Percentiles rank a stretch among this genome's conserved stretches.
Conservation (phyloP, 176 grass and related monocot species). For the Triticum dicoccoides region DNA sequence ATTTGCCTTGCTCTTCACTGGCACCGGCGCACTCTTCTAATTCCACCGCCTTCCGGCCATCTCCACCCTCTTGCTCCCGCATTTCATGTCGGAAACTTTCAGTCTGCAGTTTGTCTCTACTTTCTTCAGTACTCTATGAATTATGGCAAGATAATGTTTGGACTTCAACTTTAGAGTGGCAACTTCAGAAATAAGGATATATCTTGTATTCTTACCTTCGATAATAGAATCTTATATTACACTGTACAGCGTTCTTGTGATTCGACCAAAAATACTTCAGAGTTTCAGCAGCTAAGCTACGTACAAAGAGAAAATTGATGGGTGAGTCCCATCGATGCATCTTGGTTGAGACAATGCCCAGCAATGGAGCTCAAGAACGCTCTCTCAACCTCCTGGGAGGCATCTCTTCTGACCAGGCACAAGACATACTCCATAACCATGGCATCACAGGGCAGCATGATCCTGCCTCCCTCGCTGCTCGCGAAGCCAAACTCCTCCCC, state of each 20-base stretch:
- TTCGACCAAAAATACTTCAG: background rate
- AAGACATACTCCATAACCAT: slow-evolving; percentile 43
- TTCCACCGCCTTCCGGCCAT: too few relatives aligned
- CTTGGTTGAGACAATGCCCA: background rate
- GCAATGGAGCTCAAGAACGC: slow-evolving; percentile 47
- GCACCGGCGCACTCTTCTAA: too few relatives aligned
- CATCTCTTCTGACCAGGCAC: slow-evolving; percentile 34
- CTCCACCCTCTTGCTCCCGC: too few relatives aligned
- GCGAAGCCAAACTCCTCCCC: slow-evolving; percentile 39
- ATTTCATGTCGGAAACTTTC: too few relatives aligned
- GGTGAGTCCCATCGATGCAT: background rate
- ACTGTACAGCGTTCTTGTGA: background rate
- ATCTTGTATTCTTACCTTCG: too few relatives aligned
- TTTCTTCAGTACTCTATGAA: background rate
- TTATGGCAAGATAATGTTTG: too few relatives aligned
- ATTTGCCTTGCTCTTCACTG: too few relatives aligned
- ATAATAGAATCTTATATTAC: too few relatives aligned
- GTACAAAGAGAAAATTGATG: background rate
- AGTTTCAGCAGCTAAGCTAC: background rate
- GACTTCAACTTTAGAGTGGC: too few relatives aligned
- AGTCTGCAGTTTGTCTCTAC: too few relatives aligned
- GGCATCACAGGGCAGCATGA: slow-evolving; percentile 53
- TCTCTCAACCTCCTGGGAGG: slow-evolving; percentile 42
- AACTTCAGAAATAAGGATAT: too few relatives aligned
- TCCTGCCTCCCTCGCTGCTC: slow-evolving; percentile 16